phyloP scores from a whole-genome alignment of 805 yeast species.

The Yarrowia sp. region DNA sequence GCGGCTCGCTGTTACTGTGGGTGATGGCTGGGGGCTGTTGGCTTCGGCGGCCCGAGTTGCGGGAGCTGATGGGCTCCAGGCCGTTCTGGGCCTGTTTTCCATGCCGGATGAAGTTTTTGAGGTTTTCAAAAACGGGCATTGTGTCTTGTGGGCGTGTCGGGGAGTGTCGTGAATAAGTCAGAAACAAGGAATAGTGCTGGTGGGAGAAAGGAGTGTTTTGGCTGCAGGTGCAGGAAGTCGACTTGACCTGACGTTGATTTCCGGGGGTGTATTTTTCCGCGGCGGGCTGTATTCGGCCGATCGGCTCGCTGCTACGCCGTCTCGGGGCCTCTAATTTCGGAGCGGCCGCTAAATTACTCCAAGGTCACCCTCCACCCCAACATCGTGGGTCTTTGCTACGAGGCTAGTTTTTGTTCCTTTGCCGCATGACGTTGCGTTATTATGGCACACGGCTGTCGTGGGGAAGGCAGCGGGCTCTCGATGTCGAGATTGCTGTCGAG shows the following conservation, averaged over 20 bases:
- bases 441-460: slow-evolving; percentile 19
- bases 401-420: slow-evolving; percentile 3
- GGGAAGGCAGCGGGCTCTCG: too few relatives aligned
- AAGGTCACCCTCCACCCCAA: too few relatives aligned
- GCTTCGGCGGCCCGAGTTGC: slow-evolving; percentile 15
- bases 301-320: too few relatives aligned
- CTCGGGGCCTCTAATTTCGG: too few relatives aligned
- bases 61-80: slow-evolving; percentile 16
- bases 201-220: slow-evolving; percentile 21
- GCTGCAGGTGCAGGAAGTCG: slow-evolving; percentile 1
- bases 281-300: too few relatives aligned
- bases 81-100: slow-evolving; percentile 53
- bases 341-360: too few relatives aligned
- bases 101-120: slow-evolving; percentile 61
- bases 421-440: slow-evolving; percentile 25
- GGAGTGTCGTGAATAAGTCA: not conserved
- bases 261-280: too few relatives aligned
- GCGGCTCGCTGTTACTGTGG: slow-evolving; percentile 16
- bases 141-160: not conserved
- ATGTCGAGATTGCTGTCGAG: not conserved
- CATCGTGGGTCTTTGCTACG: slow-evolving; percentile 2
- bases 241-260: too few relatives aligned
- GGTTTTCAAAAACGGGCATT: slow-evolving; percentile 42
- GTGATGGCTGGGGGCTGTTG: slow-evolving; percentile 15
- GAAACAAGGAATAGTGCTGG: slow-evolving; percentile 25